These are phyloP conservation scores for Haplosporangium sp. DNA, from an alignment of 371 early-diverging fungal genomes.

Conservation along the genomic window DNA sequence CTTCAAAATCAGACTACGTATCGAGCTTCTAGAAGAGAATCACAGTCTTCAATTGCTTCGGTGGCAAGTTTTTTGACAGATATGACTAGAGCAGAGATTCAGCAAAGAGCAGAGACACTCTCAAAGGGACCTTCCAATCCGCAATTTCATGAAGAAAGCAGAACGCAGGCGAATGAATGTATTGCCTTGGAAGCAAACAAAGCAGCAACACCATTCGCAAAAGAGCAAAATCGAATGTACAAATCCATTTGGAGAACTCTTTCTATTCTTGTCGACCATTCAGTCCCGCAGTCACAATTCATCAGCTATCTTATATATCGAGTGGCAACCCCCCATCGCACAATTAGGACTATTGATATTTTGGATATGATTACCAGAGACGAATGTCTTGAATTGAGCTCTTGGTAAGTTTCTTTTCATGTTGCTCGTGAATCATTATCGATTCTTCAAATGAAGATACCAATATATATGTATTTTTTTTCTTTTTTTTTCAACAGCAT, in stretches of 20 bases:
- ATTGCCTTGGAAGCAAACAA: not conserved
- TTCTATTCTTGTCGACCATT: slow-evolving; percentile 24
- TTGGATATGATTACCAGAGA: slow-evolving; percentile 25
- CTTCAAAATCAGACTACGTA: not conserved
- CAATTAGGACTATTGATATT: slow-evolving; percentile 11
- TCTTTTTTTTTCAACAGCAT: slow-evolving; percentile 2
- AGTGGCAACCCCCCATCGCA: slow-evolving; percentile 1
- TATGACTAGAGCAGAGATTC: not conserved
- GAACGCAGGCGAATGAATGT: not conserved
- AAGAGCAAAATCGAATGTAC: not conserved
- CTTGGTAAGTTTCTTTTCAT: slow-evolving; percentile 5
- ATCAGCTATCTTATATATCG: slow-evolving; percentile 12
- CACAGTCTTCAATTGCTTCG: not conserved
- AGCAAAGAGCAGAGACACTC: not conserved
- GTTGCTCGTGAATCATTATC: not conserved
- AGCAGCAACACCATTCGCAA: not conserved
- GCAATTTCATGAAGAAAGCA: not conserved
- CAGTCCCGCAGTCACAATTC: slow-evolving; percentile 22
- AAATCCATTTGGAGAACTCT: slow-evolving; percentile 18
- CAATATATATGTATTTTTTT: not conserved
- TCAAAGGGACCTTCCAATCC: not conserved
- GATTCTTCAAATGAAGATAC: not conserved
- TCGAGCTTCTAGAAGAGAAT: not conserved
- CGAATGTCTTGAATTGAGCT: slow-evolving; percentile 18
- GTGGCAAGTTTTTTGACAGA: not conserved